Evolutionary conservation across 768 basidiomycete genomes (phyloP), one percentile per base, ranked within the genome.

Genomic region (Saitozyma sp.): DNA sequence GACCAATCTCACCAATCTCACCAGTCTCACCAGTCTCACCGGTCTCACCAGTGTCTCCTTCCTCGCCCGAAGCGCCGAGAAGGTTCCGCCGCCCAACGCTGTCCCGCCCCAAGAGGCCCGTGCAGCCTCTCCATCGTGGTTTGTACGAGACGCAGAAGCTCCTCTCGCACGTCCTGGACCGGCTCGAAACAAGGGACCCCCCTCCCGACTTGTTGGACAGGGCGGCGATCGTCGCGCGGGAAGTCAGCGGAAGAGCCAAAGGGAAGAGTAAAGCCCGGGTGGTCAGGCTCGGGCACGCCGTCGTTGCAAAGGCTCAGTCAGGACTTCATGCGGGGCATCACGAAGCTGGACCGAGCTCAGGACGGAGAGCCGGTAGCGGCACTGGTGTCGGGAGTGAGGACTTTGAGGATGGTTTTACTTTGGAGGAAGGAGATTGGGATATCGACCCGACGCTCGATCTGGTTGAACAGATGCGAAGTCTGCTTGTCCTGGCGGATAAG

Each of bases 121-220:
- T 53, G 17, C 29, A 29, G 5, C 37, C 62, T 17, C 49, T 62
- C 41, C 58, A 54, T n/a, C 59, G 59, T 45, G 74, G 74, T 3
- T 51, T 75, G n/a, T 66, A 84, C 57, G 89, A 89, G 75, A 85
- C 87, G 9, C 84, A 86, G 54, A 90, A 90, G 73, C 81, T 90
- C 20, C 81, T 91, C 4, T 83, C 84, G 0, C 86, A 88, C 73
- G 80, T 89, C 38, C 80, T 91, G 14, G 81, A 82, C 17, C 85
- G 87, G 67, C 82, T 92, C n/a, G 83, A 85, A 52, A 80, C 79
- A 54, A 83, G 90, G 59, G 80, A 64, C 9, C 43, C 43, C 6
- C 66, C 73, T 37, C 73, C 73, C 13, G 73, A 74, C 56, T 37
- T 66, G 9, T 58, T 74, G 7, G 66, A 68, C 50, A 79, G 80